These are phyloP conservation scores for Trametes maxima DNA, from an alignment of 768 basidiomycete genomes.

Conservation along the genomic window DNA sequence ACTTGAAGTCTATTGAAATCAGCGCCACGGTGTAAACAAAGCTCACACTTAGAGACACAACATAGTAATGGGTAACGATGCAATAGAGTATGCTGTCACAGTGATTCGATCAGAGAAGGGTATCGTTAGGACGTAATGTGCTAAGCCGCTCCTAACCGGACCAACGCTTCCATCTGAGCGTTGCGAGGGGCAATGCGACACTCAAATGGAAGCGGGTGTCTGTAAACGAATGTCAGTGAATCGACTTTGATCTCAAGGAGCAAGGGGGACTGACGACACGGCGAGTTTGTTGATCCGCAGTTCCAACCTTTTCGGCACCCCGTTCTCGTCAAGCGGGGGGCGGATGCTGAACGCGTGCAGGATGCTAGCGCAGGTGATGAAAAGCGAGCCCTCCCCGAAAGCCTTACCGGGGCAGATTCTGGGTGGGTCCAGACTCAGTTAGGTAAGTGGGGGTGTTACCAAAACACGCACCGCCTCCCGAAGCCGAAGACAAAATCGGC, in stretches of 20 bases:
- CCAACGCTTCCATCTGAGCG: slow-evolving; percentile 6
- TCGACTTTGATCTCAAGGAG: neutral
- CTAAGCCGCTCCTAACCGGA: neutral
- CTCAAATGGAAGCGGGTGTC: slow-evolving; percentile 6
- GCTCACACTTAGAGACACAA: no score
- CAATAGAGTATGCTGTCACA: no score
- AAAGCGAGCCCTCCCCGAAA: slow-evolving; percentile 7
- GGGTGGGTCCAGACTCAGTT: no score
- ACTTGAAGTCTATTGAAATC: no score
- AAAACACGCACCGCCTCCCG: slow-evolving; percentile 13
- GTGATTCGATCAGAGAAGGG: no score
- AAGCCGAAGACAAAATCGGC: slow-evolving; percentile 20
- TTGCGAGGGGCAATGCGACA: slow-evolving; percentile 6
- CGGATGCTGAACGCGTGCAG: slow-evolving; percentile 10
- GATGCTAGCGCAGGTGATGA: slow-evolving; percentile 9
- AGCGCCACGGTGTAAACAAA: no score
- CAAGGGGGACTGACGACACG: neutral
- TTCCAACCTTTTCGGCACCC: slow-evolving; percentile 2
- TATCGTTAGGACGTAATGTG: neutral
- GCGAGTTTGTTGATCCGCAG: slow-evolving; percentile 4
- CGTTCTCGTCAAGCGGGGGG: slow-evolving; percentile 4
- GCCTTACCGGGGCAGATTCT: slow-evolving; percentile 12
- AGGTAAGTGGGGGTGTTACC: neutral
- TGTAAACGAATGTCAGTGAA: neutral
- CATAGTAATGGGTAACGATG: no score